Conservation (phyloP, 2,329 filamentous ascomycete genomes). For the Capronia americana region DNA sequence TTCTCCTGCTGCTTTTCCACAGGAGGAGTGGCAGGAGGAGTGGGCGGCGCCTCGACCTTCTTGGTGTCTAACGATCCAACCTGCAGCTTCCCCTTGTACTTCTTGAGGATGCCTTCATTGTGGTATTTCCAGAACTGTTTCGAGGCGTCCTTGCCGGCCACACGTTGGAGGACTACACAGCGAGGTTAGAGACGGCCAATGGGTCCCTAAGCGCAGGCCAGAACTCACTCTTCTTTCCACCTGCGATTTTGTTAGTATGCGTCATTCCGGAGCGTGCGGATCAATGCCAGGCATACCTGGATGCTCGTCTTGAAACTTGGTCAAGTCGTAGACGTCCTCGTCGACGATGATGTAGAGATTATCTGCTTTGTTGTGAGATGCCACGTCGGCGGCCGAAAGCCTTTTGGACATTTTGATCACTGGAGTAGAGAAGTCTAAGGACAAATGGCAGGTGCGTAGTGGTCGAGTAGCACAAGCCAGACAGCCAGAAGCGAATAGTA, state of each 20-base stretch:
- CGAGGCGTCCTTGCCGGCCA: conserved; percentile 70
- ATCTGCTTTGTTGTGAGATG: conserved; percentile 86
- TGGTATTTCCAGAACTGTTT: conserved; percentile 74
- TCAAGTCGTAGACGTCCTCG: conserved; percentile 94
- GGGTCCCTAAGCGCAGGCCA: conserved; percentile 17
- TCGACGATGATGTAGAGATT: conserved; percentile 90
- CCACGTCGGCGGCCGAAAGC: conserved; percentile 83
- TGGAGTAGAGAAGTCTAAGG: conserved; percentile 18
- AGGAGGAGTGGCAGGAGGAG: conserved; percentile 56
- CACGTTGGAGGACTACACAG: conserved; percentile 64
- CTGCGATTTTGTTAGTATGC: conserved; percentile 46
- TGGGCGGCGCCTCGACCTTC: conserved; percentile 64
- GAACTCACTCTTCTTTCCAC: conserved; percentile 72
- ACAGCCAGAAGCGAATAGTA: conserved; percentile 3
- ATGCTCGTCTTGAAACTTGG: conserved; percentile 84
- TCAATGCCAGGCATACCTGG: conserved; percentile 54
- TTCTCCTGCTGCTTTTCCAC: conserved; percentile 54
- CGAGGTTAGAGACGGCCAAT: conserved; percentile 12
- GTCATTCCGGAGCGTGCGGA: conserved; percentile 18
- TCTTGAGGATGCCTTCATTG: conserved; percentile 66
- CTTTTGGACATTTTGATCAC: conserved; percentile 76
- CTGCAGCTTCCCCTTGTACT: conserved; percentile 66
- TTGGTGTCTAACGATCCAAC: conserved; percentile 84
- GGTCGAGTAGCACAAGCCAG: neutral
- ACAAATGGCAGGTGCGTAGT: conserved; percentile 2